Evolutionary conservation across 352 stramenopile species (phyloP).

Genomic region (Phytopythium aichiense): DNA sequence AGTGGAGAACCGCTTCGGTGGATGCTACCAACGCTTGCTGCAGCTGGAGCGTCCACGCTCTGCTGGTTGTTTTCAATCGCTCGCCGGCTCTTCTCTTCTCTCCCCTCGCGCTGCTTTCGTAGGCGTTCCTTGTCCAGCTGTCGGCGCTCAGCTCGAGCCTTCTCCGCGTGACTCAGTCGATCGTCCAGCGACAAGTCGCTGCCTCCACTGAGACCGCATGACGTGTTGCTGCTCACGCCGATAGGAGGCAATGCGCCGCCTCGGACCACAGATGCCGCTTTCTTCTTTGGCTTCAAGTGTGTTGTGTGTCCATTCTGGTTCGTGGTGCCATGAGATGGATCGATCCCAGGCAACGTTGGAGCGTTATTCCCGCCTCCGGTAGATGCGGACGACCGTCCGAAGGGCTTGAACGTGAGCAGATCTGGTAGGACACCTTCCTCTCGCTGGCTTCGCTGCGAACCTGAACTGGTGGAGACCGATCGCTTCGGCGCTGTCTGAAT

Average conservation of each 20-base stretch:
- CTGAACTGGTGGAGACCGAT: neutral
- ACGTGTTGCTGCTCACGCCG: neutral
- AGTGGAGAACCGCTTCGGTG: neutral
- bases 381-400: neutral
- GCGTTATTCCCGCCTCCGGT: neutral
- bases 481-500: neutral
- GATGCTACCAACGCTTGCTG: neutral
- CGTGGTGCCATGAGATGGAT: neutral
- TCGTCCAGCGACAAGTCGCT: slow-evolving; percentile 13
- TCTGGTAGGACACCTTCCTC: neutral
- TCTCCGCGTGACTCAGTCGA: slow-evolving; percentile 36
- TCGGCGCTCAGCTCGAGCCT: slow-evolving; percentile 34
- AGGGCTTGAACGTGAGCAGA: slow-evolving; percentile 1
- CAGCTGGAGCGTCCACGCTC: neutral
- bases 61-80: slow-evolving; percentile 2
- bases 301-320: neutral
- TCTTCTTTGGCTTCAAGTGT: neutral
- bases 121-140: slow-evolving; percentile 39
- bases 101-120: slow-evolving; percentile 30
- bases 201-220: neutral
- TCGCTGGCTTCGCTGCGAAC: neutral
- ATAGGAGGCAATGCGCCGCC: neutral
- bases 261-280: neutral
- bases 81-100: slow-evolving; percentile 36
- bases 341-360: neutral